A percentile compares a stretch with the other conserved stretches of the same genome.
Evolutionary conservation across 805 yeast species (phyloP).

Genomic region (Candida berthetii): DNA sequence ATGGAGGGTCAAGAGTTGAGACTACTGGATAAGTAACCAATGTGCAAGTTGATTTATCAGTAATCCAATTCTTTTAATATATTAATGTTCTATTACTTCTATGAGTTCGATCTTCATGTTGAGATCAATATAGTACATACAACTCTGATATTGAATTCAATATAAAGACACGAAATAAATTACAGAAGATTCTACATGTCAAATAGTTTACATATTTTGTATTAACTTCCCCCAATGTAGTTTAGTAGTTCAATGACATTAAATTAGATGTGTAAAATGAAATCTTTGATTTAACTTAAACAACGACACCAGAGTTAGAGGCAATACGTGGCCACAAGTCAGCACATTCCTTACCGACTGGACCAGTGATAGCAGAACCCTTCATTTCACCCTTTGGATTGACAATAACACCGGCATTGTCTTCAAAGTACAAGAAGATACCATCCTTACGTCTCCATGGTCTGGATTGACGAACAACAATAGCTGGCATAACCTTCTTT

Average conservation of each 20-base stretch:
- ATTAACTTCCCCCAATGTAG: conserved; percentile 7
- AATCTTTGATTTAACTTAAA: conserved; percentile 41
- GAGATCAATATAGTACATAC: too few relatives aligned
- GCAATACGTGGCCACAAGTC: conserved; percentile 99
- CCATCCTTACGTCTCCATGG: conserved; percentile 99
- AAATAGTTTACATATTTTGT: conserved; percentile 2
- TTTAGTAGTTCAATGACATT: conserved; percentile 18
- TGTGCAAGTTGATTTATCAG: too few relatives aligned
- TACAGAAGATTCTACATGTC: background rate
- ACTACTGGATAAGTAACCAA: too few relatives aligned
- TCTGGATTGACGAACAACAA: conserved; percentile 98
- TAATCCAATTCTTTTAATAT: too few relatives aligned
- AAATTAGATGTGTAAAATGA: conserved; percentile 8
- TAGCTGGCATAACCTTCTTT: conserved; percentile 99
- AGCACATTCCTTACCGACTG: conserved; percentile 99
- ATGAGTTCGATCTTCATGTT: too few relatives aligned
- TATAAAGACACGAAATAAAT: too few relatives aligned
- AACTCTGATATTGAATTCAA: too few relatives aligned
- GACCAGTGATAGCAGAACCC: conserved; percentile 99
- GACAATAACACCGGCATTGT: conserved; percentile 99
- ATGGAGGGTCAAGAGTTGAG: too few relatives aligned
- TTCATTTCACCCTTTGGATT: conserved; percentile 99
- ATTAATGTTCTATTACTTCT: too few relatives aligned
- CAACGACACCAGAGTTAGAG: conserved; percentile 99
- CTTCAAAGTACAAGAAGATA: conserved; percentile 98